Conservation (phyloP, 441 rosid species). For the Euphorbia celastroides region DNA sequence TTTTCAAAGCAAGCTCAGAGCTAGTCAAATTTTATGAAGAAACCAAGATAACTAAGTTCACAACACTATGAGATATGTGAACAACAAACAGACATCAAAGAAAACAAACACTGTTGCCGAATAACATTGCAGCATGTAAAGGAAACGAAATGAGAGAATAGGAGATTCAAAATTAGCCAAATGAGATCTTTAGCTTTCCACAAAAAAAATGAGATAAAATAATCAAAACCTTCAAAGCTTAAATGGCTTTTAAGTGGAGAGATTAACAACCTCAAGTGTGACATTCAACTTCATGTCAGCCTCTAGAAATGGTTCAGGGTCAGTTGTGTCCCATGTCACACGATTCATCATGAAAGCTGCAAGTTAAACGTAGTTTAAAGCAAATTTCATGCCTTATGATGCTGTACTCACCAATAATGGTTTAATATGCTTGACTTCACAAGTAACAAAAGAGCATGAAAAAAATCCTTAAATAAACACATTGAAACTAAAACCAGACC, state of each 20-base stretch:
- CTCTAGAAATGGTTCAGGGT: conserved; percentile 61
- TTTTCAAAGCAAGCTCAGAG: not conserved
- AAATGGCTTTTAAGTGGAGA: not conserved
- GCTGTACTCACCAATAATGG: conserved; percentile 9
- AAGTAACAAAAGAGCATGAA: conserved; percentile 7
- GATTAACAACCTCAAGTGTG: conserved; percentile 55
- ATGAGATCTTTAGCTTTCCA: not conserved
- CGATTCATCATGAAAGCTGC: conserved; percentile 66
- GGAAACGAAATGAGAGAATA: no score
- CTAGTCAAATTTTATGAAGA: no score
- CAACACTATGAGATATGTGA: no score
- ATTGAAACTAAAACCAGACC: not conserved
- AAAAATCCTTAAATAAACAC: not conserved
- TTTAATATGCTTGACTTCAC: not conserved
- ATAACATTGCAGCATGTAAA: no score
- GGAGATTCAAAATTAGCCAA: no score
- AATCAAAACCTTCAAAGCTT: not conserved
- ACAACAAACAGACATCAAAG: no score
- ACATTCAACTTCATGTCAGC: conserved; percentile 58
- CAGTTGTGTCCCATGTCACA: conserved; percentile 59
- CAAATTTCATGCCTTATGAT: not conserved
- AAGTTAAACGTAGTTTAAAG: conserved; percentile 16
- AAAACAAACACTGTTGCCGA: no score
- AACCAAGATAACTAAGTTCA: no score
- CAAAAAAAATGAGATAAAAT: not conserved